These are phyloP conservation scores for Cinnamomum chago DNA, from an alignment of 164 flowering plant genomes.

Conservation along the genomic window DNA sequence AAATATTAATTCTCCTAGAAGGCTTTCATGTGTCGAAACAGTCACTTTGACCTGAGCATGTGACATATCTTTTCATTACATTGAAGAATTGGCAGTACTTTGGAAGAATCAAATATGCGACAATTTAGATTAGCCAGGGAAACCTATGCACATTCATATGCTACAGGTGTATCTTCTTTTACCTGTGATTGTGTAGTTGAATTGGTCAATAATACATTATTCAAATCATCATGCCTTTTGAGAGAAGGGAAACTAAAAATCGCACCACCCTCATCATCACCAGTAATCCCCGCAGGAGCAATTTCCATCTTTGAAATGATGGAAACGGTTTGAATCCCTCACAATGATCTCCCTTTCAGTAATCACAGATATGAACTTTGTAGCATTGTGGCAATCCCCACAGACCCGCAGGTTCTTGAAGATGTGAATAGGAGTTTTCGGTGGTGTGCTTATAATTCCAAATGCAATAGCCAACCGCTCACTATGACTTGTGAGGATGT, in stretches of 20 bases:
- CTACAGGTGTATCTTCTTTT: too few relatives aligned
- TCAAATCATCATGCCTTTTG: neutral
- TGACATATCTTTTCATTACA: too few relatives aligned
- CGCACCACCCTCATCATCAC: slow-evolving; percentile 19
- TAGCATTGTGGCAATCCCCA: slow-evolving; percentile 59
- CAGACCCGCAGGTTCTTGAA: slow-evolving; percentile 67
- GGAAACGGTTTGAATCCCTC: slow-evolving; percentile 59
- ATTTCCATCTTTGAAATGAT: slow-evolving; percentile 48
- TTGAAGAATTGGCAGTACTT: too few relatives aligned
- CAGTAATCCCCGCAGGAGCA: slow-evolving; percentile 62
- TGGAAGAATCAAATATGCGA: too few relatives aligned
- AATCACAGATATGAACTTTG: slow-evolving; percentile 45
- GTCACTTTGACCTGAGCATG: too few relatives aligned
- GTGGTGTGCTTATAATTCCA: slow-evolving; percentile 51
- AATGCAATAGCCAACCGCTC: slow-evolving; percentile 68
- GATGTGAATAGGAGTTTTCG: slow-evolving; percentile 38
- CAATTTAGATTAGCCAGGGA: too few relatives aligned
- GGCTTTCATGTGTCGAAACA: too few relatives aligned
- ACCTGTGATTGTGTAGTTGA: too few relatives aligned
- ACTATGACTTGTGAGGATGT: slow-evolving; percentile 52
- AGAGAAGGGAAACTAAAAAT: neutral
- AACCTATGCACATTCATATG: too few relatives aligned
- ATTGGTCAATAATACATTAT: neutral
- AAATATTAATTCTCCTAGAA: too few relatives aligned
- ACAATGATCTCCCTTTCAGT: slow-evolving; percentile 52